A percentile compares a stretch with the other conserved stretches of the same genome.
Evolutionary conservation across 2,329 filamentous ascomycete species (phyloP).

Genomic region (Thermoascus crustaceus): DNA sequence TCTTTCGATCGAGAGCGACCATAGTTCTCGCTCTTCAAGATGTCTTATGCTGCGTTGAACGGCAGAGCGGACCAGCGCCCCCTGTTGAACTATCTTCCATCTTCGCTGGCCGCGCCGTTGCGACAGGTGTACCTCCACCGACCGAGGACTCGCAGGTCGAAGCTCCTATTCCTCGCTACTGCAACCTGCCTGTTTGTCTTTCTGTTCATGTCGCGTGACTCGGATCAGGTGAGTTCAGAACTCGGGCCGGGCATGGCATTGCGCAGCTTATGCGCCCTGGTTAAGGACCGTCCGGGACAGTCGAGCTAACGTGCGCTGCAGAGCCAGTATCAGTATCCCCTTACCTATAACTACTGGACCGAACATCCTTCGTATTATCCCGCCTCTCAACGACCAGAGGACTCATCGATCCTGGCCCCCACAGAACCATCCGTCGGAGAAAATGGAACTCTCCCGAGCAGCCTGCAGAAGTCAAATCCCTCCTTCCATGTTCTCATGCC

Average conservation of each 20-base stretch:
- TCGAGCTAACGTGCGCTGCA: too few species aligned
- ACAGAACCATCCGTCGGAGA: slow-evolving; percentile 11
- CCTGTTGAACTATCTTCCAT: slow-evolving; percentile 6
- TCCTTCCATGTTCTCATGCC: slow-evolving; percentile 51
- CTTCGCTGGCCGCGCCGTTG: slow-evolving; percentile 14
- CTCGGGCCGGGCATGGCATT: too few species aligned
- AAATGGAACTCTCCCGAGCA: slow-evolving; percentile 23
- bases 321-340: too few species aligned
- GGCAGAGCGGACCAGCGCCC: slow-evolving; percentile 1
- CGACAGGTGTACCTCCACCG: slow-evolving; percentile 15
- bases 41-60: slow-evolving; percentile 2
- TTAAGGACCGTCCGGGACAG: slow-evolving; percentile 6
- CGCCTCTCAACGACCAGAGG: slow-evolving; percentile 22
- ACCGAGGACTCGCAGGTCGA: not conserved
- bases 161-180: not conserved
- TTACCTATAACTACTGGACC: slow-evolving; percentile 28
- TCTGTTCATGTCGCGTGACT: slow-evolving; percentile 14
- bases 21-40: not conserved
- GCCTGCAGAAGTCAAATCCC: slow-evolving; percentile 26
- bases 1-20: not conserved
- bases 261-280: too few species aligned
- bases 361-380: slow-evolving; percentile 26
- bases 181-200: slow-evolving; percentile 17
- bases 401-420: slow-evolving; percentile 20
- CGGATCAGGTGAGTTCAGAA: slow-evolving; percentile 15